Base-by-base conservation (phyloP, 202 grass and related monocot genomes). In the Cymbopogon flexuosus region DNA sequence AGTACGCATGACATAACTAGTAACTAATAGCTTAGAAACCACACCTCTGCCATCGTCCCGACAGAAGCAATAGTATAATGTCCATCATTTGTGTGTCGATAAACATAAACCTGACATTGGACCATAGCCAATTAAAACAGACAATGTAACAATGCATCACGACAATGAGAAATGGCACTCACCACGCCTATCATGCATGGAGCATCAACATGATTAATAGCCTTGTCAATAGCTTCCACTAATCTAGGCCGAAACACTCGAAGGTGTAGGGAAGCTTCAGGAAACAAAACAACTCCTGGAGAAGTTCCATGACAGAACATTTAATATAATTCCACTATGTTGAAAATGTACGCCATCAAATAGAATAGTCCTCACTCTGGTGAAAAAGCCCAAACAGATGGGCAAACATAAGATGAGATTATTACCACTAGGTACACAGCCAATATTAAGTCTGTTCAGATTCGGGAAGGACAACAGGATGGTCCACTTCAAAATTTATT, bases 171-270 rank as follows among this genome's bases (percentile, higher is more conserved):
- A 70, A 61, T 33, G 80, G 70, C 68, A 92, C 92, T 88, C 90
- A 99, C 96, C 96, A 99, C 90, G 75, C 92, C 96, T 75, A 95
- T 89, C 40, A 86, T 91, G 65, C 84, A 88, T 78, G 88, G 96
- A 80, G 88, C 83, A 75, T 95, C 87, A 87, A 84, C 77, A 74
- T 89, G 79, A 64, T 81, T 88, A 79, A 99, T 68, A 59, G 96
- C 92, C 73, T 89, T 99, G 79, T 93, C 82, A 88, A 99, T 81
- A 80, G 90, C 72, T 82, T 78, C 87, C 82, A 87, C 60, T 80
- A 93, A 90, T 86, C 78, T 89, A 91, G 72, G 62, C 34, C 88
- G 84, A 79, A 93, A 73, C 81, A 96, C 87, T 83, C 80, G 86
- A 75, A 96, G 90, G 73, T 85, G 83, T 24, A 99, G 77, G 62